Evolutionary conservation across 352 stramenopile genomes (phyloP).

Genomic region (Phytophthora cajani): DNA sequence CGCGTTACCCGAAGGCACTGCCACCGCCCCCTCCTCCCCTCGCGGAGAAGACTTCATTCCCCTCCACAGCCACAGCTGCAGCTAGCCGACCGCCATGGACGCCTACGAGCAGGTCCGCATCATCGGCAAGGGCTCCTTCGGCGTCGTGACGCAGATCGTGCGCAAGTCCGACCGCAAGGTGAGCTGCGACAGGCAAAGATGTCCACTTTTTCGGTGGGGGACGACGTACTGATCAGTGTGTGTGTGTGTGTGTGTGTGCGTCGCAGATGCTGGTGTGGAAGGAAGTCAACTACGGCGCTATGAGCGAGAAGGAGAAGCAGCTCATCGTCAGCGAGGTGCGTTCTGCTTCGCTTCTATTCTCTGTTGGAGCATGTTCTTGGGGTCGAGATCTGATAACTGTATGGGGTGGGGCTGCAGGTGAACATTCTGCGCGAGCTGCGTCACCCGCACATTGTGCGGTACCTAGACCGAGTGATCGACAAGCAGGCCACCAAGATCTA

Average conservation of each 20-base stretch:
- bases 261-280: conserved; percentile 92
- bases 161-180: conserved; percentile 90
- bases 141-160: conserved; percentile 91
- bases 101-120: conserved; percentile 89
- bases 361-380: background rate
- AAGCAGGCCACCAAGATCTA: conserved; percentile 93
- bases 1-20: conserved; percentile 19
- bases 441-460: conserved; percentile 94
- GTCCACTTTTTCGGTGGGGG: background rate
- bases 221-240: background rate
- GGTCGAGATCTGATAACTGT: background rate
- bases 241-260: conserved; percentile 1
- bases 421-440: conserved; percentile 94
- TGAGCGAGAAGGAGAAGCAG: conserved; percentile 95
- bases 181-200: conserved; percentile 3
- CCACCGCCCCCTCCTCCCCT: background rate
- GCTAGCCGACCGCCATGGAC: conserved; percentile 61
- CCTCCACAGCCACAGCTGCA: background rate
- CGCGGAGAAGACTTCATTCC: conserved; percentile 1
- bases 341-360: too few species aligned
- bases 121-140: conserved; percentile 93
- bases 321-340: conserved; percentile 92
- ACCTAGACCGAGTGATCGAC: conserved; percentile 95
- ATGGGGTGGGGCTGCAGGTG: conserved; percentile 49
- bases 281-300: conserved; percentile 92